These are phyloP conservation scores for Hyaloperonospora brassicae DNA, from an alignment of 352 stramenopile species.

Conservation along the genomic window DNA sequence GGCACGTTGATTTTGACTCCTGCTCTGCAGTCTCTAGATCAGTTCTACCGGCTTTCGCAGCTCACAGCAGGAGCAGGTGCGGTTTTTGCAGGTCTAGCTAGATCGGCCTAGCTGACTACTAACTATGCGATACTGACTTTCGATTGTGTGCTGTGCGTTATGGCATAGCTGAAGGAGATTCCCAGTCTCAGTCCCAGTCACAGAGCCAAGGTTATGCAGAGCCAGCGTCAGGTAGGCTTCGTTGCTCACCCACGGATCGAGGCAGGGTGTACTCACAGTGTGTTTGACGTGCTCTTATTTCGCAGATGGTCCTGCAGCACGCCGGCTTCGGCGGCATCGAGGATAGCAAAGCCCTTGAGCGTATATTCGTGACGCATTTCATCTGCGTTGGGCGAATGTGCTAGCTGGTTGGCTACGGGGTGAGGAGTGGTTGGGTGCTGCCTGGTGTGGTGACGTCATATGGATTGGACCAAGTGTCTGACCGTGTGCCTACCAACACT, in stretches of 20 bases:
- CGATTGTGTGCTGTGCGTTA: not conserved
- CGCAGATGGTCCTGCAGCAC: slow-evolving; percentile 27
- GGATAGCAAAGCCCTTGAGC: slow-evolving; percentile 18
- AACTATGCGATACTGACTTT: slow-evolving; percentile 1
- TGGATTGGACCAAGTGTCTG: too few relatives aligned
- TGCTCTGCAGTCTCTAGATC: slow-evolving; percentile 56
- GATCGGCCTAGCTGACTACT: not conserved
- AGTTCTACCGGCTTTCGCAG: slow-evolving; percentile 67
- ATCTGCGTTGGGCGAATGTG: too few relatives aligned
- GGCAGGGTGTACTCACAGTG: slow-evolving; percentile 7
- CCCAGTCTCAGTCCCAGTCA: slow-evolving; percentile 25
- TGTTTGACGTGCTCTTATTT: slow-evolving; percentile 5
- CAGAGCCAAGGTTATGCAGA: slow-evolving; percentile 34
- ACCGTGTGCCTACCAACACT: too few relatives aligned
- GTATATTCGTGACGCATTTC: not conserved
- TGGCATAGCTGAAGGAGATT: slow-evolving; percentile 17
- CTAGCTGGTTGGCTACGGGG: too few relatives aligned
- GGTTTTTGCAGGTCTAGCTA: not conserved
- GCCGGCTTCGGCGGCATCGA: slow-evolving; percentile 49
- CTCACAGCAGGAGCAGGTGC: slow-evolving; percentile 40
- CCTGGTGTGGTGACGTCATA: too few relatives aligned
- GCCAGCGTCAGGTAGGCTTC: slow-evolving; percentile 29
- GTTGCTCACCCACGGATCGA: not conserved
- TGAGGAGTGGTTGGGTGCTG: too few relatives aligned
- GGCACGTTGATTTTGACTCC: not conserved